Evolutionary conservation across 306 rosid species (phyloP).

Genomic region (Lathyrus tuberosus): DNA sequence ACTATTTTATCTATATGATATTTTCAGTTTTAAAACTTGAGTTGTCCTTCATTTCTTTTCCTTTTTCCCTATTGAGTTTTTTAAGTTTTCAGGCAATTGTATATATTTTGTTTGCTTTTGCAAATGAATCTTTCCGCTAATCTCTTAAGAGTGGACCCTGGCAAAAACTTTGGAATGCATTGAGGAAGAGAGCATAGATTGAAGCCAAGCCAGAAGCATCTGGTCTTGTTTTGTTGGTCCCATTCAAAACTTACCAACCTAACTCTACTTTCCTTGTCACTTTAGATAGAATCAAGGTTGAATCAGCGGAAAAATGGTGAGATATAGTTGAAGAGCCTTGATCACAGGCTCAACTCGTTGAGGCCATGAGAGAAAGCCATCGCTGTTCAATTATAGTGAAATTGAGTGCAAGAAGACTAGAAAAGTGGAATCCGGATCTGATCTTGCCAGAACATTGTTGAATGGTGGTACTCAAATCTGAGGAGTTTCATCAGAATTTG

Average conservation of each 20-base stretch:
- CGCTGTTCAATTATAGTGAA: background rate
- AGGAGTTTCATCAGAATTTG: background rate
- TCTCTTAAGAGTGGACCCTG: background rate
- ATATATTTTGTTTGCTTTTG: background rate
- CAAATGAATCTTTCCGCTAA: background rate
- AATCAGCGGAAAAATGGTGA: background rate
- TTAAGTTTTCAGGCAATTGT: too few relatives aligned
- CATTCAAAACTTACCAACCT: background rate
- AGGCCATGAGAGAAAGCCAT: background rate
- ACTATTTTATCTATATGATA: conserved; percentile 1
- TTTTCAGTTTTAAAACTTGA: conserved; percentile 6
- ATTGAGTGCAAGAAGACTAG: background rate
- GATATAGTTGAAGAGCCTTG: background rate
- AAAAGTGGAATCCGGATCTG: background rate
- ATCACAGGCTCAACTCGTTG: background rate
- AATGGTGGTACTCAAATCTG: background rate
- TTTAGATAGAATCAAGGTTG: background rate
- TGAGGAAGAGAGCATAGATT: background rate
- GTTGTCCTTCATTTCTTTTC: background rate
- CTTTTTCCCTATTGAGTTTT: too few relatives aligned
- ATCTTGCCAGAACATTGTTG: background rate
- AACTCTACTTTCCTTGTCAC: background rate
- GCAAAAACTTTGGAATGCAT: background rate
- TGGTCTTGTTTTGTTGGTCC: too few relatives aligned
- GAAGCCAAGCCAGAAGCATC: too few relatives aligned